Base-by-base conservation (phyloP, 331 rosid species). In the Cydonia oblonga region DNA sequence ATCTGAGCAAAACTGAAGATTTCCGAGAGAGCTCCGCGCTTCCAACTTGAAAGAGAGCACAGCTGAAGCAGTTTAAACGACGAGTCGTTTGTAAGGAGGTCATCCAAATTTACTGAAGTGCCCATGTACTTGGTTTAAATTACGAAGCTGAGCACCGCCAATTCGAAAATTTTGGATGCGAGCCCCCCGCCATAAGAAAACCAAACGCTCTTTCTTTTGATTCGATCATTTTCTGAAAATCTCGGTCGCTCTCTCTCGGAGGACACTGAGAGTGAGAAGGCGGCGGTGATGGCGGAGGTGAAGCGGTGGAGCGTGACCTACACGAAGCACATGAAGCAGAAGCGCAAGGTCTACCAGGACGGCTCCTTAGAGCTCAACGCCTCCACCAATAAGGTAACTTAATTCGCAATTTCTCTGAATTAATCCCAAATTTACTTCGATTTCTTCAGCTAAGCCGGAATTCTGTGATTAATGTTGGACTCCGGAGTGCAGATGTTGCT, bases 291-390 rank as follows among this genome's bases (percentile, higher is more conserved):
- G 96, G 87, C 25, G 76, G 87, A 85, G 46, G 53, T 72, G 80
- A 85, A 88, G 76, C 90, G 90, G 64, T 91, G 97, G 97, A 82
- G 69, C 67, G 92, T 85, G 58, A 93, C 91, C 76, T 91, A 87
- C 86, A 85, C 96, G 3, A 90, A 84, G 84, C 92, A 87, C 78
- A 19, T 87, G 73, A 87, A 78, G 68, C 91, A 86, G 89, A 93
- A 91, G 87, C 92, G 90, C 76, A 89, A 86, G 80, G 90, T 85
- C 51, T 88, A 85, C 76, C 91, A 84, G 77, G 97, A 91, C 60
- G 97, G 98, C 52, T 86, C 85, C 83, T 82, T 89, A 52, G 83
- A 80, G 26, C 85, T 84, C 83, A 76, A 86, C 72, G 42, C 54
- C 76, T 74, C 96, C 64, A 80, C 69, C 79, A 71, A 78, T 80